These are phyloP conservation scores for Emergomyces orientalis DNA, from an alignment of 2,329 filamentous ascomycete species.

Conservation along the genomic window DNA sequence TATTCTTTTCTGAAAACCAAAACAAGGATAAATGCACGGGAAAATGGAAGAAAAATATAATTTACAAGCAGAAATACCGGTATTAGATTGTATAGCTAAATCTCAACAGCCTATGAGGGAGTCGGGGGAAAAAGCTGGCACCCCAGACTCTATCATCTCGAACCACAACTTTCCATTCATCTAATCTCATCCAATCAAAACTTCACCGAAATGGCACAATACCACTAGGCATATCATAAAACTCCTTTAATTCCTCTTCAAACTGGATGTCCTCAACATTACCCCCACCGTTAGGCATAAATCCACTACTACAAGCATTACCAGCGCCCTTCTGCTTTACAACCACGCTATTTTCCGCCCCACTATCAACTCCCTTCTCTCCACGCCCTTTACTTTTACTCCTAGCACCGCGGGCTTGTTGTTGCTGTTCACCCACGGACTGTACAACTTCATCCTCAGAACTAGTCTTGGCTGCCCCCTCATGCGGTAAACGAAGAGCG, in stretches of 20 bases:
- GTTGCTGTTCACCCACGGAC: conserved; percentile 15
- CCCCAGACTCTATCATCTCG: neutral
- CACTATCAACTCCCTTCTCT: conserved; percentile 23
- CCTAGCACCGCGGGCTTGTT: conserved; percentile 17
- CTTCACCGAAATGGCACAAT: conserved; percentile 22
- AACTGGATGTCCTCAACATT: conserved; percentile 23
- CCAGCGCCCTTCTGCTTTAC: conserved; percentile 1
- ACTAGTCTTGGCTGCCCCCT: conserved; percentile 19
- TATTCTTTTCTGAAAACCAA: neutral
- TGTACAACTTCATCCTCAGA: conserved; percentile 23
- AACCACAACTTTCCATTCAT: neutral
- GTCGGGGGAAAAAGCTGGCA: neutral
- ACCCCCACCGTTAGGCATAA: conserved; percentile 7
- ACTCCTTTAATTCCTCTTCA: conserved; percentile 32
- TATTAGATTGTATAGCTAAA: neutral
- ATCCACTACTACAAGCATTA: neutral
- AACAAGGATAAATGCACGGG: neutral
- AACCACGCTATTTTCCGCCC: conserved; percentile 19
- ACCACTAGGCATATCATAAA: conserved; percentile 32
- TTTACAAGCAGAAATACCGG: neutral
- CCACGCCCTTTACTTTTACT: conserved; percentile 19
- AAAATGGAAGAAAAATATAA: neutral
- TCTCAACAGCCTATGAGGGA: neutral
- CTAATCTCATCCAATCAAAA: neutral
- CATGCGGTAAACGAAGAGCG: conserved; percentile 46